Evolutionary conservation across 2,329 filamentous ascomycete genomes (phyloP), one percentile per base, ranked within the genome.

Genomic region (Verticillium klebahnii): DNA sequence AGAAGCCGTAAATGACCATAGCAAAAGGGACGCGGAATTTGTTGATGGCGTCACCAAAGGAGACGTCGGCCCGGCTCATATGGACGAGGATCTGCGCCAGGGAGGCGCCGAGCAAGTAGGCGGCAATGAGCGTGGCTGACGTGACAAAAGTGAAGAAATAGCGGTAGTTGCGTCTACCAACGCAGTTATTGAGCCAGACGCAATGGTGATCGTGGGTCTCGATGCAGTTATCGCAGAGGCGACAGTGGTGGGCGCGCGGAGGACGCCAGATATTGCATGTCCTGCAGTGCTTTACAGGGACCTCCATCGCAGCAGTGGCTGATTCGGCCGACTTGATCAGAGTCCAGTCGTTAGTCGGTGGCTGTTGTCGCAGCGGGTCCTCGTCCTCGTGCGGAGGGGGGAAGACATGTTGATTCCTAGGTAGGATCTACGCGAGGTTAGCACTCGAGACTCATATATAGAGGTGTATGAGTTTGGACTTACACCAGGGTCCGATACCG

Each of bases 201-300:
- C 95, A 99, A 76, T 99, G 95, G 72, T 99, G 95, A 71, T 99
- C 95, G 68, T 97, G 92, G 0, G 93, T 97, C 75, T 99, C 95
- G 63, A 99, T 86, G 74, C 95, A 99, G 74, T 96, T 97, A 77
- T 99, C 94, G 77, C 95, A 99, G 32, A 97, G 85, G 62, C 95
- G 91, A 77, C 95, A 99, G 77, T 99, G 95, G 72, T 99, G 96
- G 62, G 92, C 93, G 62, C 95, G 91, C 32, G 94, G 93, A 39
- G 95, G 95, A 2, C 95, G 90, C 95, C 95, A 99, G 68, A 99
- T 93, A 71, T 93, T 93, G 81, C 95, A 99, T 19, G 93, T 96
- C 73, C 93, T 94, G 84, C 95, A 99, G 78, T 96, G 97, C 78
- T 99, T 98, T 64, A 94, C 93, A 0, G 95, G 95, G 1, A 99